These are phyloP conservation scores for Lichtheimia ramosa DNA, from an alignment of 371 early-diverging fungal genomes.

Conservation along the genomic window DNA sequence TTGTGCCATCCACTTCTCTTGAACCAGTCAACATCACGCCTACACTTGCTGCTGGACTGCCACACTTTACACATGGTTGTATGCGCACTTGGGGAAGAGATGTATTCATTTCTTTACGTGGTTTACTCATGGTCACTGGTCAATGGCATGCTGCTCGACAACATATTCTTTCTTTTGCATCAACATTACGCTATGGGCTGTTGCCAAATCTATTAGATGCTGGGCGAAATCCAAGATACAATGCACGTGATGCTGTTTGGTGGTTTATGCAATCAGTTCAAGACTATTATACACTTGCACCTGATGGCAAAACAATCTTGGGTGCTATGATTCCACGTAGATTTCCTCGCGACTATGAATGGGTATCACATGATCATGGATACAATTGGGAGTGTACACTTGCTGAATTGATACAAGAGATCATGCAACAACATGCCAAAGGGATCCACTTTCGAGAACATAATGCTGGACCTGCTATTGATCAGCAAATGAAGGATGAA, in stretches of 20 bases:
- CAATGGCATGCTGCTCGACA: constrained; percentile 76
- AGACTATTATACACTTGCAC: constrained; percentile 75
- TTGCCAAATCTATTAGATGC: constrained; percentile 95
- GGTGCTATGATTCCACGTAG: constrained; percentile 73
- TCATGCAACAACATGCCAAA: constrained; percentile 86
- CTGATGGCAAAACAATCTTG: constrained; percentile 80
- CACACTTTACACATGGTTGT: constrained; percentile 91
- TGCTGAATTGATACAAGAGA: constrained; percentile 89
- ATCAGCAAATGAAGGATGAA: constrained; percentile 86
- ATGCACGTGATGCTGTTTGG: constrained; percentile 97
- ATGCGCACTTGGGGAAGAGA: constrained; percentile 99
- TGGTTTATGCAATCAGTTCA: constrained; percentile 92
- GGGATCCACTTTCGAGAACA: constrained; percentile 94
- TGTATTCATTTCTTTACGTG: constrained; percentile 89
- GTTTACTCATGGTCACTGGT: constrained; percentile 83
- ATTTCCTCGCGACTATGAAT: constrained; percentile 78
- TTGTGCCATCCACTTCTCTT: constrained; percentile 77
- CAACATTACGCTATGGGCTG: constrained; percentile 86
- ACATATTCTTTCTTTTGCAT: constrained; percentile 90
- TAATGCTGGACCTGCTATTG: constrained; percentile 89
- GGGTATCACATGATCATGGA: constrained; percentile 68
- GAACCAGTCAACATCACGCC: constrained; percentile 62
- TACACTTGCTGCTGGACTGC: constrained; percentile 91
- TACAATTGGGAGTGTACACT: constrained; percentile 68
- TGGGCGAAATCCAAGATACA: constrained; percentile 86